Evolutionary conservation across 2,329 filamentous ascomycete species (phyloP).

Genomic region (Cladophialophora psammophila): DNA sequence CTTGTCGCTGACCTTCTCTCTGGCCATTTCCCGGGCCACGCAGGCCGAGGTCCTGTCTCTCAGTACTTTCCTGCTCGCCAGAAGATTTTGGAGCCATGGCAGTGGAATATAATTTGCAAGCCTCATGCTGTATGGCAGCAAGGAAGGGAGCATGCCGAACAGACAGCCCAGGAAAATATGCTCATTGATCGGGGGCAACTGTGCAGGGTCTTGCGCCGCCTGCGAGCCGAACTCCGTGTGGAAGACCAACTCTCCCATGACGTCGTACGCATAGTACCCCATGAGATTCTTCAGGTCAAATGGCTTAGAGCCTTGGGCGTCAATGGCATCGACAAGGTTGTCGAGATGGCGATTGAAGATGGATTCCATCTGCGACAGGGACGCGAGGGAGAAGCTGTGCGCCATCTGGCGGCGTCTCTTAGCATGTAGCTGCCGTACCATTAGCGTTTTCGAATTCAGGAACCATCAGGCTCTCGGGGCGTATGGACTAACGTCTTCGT

Average conservation of each 20-base stretch:
- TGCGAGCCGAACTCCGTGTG: conserved; percentile 45
- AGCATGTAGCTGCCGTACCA: conserved; percentile 20
- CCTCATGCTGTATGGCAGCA: conserved; percentile 26
- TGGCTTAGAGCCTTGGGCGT: conserved; percentile 15
- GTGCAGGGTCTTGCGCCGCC: conserved; percentile 20
- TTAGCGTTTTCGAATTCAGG: conserved; percentile 1
- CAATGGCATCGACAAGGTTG: conserved; percentile 23
- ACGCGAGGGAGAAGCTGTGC: conserved; percentile 30
- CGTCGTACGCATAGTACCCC: conserved; percentile 43
- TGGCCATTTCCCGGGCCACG: conserved; percentile 17
- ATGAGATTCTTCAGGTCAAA: conserved; percentile 30
- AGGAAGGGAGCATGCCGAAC: conserved; percentile 26
- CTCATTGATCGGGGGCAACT: conserved; percentile 30
- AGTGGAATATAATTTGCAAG: conserved; percentile 17
- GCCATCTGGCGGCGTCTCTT: conserved; percentile 31
- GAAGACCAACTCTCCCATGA: conserved; percentile 47
- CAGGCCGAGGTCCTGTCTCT: conserved; percentile 16
- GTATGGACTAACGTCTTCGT: conserved; percentile 23
- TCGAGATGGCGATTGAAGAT: conserved; percentile 28
- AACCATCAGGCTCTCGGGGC: neutral
- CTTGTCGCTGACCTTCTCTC: conserved; percentile 20
- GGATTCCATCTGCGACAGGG: conserved; percentile 28
- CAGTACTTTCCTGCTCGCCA: conserved; percentile 23
- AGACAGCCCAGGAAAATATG: conserved; percentile 28
- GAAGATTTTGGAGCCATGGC: conserved; percentile 28